Evolutionary conservation across 2,329 filamentous ascomycete genomes (phyloP).

Genomic region (Ophiostoma triangulosporum): DNA sequence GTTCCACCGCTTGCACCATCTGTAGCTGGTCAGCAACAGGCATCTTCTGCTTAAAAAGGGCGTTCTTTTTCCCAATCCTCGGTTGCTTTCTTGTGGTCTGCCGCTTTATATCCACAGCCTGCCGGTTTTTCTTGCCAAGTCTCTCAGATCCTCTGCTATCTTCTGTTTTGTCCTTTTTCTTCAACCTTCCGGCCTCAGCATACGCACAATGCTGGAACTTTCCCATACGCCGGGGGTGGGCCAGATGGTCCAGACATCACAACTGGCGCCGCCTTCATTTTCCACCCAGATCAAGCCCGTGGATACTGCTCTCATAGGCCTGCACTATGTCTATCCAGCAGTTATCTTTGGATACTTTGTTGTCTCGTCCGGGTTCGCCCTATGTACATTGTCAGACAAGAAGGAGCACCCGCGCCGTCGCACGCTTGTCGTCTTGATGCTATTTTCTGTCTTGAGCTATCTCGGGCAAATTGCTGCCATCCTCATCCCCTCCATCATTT

Average conservation of each 20-base stretch:
- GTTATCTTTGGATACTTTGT: conserved; percentile 44
- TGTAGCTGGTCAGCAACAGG: neutral
- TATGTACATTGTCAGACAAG: conserved; percentile 33
- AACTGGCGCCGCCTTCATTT: neutral
- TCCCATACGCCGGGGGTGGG: neutral
- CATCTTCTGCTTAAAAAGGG: too few species aligned
- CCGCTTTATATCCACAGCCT: neutral
- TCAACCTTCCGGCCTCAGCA: neutral
- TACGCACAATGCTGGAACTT: neutral
- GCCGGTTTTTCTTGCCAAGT: neutral
- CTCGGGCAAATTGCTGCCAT: conserved; percentile 32
- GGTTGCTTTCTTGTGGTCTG: too few species aligned
- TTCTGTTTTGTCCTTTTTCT: neutral
- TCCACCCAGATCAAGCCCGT: conserved; percentile 11
- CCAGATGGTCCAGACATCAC: neutral
- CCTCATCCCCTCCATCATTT: conserved; percentile 22
- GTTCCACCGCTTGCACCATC: neutral
- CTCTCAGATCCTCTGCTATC: neutral
- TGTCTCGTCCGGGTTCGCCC: conserved; percentile 33
- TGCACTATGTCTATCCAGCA: conserved; percentile 48
- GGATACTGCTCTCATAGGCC: conserved; percentile 23
- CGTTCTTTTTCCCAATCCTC: too few species aligned
- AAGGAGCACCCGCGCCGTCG: conserved; percentile 27
- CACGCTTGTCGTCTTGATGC: conserved; percentile 30
- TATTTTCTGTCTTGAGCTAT: conserved; percentile 32